Conservation (phyloP, 129 eudicot genomes). For the Cynara cardunculus region DNA sequence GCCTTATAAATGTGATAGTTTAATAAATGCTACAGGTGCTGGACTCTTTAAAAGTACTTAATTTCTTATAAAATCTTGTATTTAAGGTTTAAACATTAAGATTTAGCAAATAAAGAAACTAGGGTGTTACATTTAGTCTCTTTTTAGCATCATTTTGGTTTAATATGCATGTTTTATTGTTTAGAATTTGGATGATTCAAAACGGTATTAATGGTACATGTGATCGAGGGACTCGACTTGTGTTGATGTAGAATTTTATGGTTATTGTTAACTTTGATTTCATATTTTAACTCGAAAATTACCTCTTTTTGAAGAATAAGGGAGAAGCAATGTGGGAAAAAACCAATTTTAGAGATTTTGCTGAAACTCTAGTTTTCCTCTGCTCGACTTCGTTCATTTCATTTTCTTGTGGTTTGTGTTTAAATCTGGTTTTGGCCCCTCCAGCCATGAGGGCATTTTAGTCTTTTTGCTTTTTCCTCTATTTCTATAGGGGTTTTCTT, state of each 20-base stretch:
- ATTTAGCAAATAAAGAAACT: too few species aligned
- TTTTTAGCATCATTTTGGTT: background rate
- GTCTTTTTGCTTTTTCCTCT: background rate
- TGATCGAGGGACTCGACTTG: background rate
- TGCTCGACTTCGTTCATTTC: too few species aligned
- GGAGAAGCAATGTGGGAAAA: background rate
- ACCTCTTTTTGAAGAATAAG: background rate
- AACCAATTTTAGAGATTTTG: too few species aligned
- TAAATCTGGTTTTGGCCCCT: too few species aligned
- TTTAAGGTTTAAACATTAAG: too few species aligned
- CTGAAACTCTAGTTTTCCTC: too few species aligned
- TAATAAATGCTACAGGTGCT: too few species aligned
- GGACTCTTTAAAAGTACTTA: too few species aligned
- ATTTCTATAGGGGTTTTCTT: background rate
- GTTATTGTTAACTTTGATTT: background rate
- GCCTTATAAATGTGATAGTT: too few species aligned
- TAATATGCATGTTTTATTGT: conserved; percentile 1
- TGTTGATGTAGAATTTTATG: background rate
- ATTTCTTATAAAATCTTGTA: too few species aligned
- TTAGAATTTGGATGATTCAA: background rate
- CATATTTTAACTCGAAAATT: background rate
- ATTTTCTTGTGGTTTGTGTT: too few species aligned
- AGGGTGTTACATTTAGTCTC: too few species aligned
- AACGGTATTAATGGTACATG: background rate
- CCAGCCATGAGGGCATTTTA: background rate